Conservation (phyloP, 768 basidiomycete species). For the Suillus weaverae region DNA sequence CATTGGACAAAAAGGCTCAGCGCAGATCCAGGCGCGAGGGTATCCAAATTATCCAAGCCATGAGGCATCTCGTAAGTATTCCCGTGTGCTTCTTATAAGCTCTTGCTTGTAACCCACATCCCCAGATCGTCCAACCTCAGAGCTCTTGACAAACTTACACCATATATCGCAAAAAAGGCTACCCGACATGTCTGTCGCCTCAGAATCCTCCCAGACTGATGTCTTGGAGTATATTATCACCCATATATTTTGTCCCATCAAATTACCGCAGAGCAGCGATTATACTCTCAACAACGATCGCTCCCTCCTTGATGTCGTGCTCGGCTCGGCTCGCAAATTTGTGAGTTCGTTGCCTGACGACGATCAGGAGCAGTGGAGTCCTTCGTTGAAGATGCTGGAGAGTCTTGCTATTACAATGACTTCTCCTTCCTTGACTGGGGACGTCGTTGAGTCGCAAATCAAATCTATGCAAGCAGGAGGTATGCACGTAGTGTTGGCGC, state of each 20-base stretch:
- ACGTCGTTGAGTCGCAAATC: slow-evolving; percentile 13
- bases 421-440: slow-evolving; percentile 1
- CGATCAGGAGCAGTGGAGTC: slow-evolving; percentile 23
- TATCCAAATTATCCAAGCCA: not conserved
- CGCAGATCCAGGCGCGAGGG: not conserved
- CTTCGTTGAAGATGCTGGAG: slow-evolving; percentile 23
- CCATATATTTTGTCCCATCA: slow-evolving; percentile 15
- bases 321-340: slow-evolving; percentile 22
- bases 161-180: not conserved
- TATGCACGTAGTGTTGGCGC: slow-evolving; percentile 7
- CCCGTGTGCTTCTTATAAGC: not conserved
- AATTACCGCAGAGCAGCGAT: slow-evolving; percentile 27
- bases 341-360: slow-evolving; percentile 3
- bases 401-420: slow-evolving; percentile 11
- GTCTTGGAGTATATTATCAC: slow-evolving; percentile 9
- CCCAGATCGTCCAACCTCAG: not conserved
- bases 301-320: slow-evolving; percentile 21
- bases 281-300: slow-evolving; percentile 18
- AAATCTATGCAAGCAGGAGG: slow-evolving; percentile 24
- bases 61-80: not conserved
- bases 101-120: not conserved
- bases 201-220: not conserved
- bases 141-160: not conserved
- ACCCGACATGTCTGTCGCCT: not conserved
- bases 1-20: not conserved